Percentiles rank a stretch among this genome's conserved stretches.
phyloP scores from a whole-genome alignment of 371 early-diverging fungal species.

The Actinomortierella wolfii region DNA sequence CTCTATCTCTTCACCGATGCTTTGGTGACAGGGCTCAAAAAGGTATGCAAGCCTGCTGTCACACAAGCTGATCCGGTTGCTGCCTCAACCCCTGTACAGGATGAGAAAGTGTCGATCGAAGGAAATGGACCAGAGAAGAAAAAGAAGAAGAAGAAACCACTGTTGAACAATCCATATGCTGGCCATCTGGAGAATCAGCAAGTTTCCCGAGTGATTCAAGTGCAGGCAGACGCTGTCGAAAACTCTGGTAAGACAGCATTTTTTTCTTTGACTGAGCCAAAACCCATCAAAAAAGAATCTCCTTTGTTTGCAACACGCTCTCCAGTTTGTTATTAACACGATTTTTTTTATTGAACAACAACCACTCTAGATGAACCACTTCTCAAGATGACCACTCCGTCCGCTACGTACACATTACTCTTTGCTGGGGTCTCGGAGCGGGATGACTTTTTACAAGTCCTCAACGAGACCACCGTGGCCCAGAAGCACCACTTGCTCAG shows the following conservation, averaged over 20 bases:
- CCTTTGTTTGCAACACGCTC: not conserved
- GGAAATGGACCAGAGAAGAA: not conserved
- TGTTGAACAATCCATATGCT: constrained; percentile 30
- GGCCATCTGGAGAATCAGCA: constrained; percentile 37
- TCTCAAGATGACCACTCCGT: constrained; percentile 24
- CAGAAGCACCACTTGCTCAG: constrained; percentile 43
- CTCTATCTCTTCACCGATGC: constrained; percentile 40
- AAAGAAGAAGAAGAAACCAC: constrained; percentile 2
- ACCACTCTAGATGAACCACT: constrained; percentile 21
- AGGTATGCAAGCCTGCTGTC: too few species aligned
- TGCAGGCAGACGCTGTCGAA: constrained; percentile 32
- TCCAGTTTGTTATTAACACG: not conserved
- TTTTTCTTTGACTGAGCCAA: not conserved
- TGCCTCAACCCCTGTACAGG: not conserved
- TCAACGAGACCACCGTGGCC: constrained; percentile 26
- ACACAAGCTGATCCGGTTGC: too few species aligned
- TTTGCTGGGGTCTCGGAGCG: constrained; percentile 17
- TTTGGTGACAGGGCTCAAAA: constrained; percentile 33
- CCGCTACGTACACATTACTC: constrained; percentile 12
- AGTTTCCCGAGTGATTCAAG: constrained; percentile 30
- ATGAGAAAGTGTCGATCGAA: not conserved
- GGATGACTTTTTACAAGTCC: constrained; percentile 19
- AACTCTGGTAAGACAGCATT: constrained; percentile 15
- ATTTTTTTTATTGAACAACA: not conserved
- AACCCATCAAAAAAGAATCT: not conserved